Percentiles rank a stretch among this genome's conserved stretches.
phyloP scores from a whole-genome alignment of 257 asterid genomes.

The Solanum chmielewskii region DNA sequence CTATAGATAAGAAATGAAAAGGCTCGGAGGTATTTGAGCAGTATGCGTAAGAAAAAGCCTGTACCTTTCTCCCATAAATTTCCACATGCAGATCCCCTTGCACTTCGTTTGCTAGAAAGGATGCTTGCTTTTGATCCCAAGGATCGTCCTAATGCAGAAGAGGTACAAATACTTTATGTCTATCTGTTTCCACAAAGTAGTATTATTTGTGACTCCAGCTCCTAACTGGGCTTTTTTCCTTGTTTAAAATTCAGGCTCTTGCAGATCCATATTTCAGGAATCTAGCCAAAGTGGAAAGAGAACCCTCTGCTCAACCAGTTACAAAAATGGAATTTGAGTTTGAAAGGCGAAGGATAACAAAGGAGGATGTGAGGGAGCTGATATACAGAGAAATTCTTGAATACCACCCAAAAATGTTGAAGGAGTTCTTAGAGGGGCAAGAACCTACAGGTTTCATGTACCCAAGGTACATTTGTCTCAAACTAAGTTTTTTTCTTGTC shows the following conservation, averaged over 20 bases:
- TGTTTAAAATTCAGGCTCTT: slow-evolving; percentile 54
- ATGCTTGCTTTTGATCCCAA: slow-evolving; percentile 98
- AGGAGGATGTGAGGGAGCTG: slow-evolving; percentile 85
- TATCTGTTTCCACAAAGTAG: background rate
- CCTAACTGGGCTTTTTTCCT: background rate
- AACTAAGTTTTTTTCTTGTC: background rate
- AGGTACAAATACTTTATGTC: slow-evolving; percentile 26
- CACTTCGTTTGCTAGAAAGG: slow-evolving; percentile 74
- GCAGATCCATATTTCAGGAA: slow-evolving; percentile 97
- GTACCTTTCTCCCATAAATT: slow-evolving; percentile 77
- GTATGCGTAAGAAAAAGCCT: slow-evolving; percentile 85
- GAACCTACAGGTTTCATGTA: slow-evolving; percentile 96
- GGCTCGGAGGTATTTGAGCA: slow-evolving; percentile 93
- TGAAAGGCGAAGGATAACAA: slow-evolving; percentile 89
- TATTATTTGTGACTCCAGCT: background rate
- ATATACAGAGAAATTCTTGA: slow-evolving; percentile 92
- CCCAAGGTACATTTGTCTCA: slow-evolving; percentile 52
- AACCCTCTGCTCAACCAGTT: slow-evolving; percentile 90
- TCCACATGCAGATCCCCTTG: slow-evolving; percentile 82
- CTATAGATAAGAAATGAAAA: slow-evolving; percentile 89
- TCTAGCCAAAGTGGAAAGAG: slow-evolving; percentile 95
- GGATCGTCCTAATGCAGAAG: slow-evolving; percentile 91
- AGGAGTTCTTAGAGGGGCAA: slow-evolving; percentile 72
- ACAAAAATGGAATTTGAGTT: slow-evolving; percentile 97
- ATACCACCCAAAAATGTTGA: slow-evolving; percentile 95